A percentile compares a stretch with the other conserved stretches of the same genome.
These are phyloP conservation scores for Rosa persica DNA, from an alignment of 306 rosid genomes.

Conservation along the genomic window DNA sequence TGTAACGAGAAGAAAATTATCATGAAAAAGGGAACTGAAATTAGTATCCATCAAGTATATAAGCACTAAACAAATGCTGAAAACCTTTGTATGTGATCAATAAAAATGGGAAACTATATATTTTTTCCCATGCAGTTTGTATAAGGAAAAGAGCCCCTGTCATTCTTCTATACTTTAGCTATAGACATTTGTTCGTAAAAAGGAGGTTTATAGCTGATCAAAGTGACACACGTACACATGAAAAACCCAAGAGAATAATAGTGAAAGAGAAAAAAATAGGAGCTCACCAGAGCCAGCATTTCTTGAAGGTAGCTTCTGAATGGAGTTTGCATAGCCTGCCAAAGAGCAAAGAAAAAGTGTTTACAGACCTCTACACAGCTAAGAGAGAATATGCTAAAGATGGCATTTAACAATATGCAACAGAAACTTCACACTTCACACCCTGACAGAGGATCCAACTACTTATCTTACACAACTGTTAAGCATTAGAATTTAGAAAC, in stretches of 20 bases:
- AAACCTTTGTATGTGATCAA: neutral
- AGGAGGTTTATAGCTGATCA: neutral
- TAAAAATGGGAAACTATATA: neutral
- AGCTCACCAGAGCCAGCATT: constrained; percentile 72
- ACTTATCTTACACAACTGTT: neutral
- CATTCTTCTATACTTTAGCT: neutral
- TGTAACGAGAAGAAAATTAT: neutral
- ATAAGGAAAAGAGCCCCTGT: neutral
- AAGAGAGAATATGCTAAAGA: neutral
- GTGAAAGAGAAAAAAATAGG: neutral
- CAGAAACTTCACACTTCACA: neutral
- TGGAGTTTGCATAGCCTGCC: constrained; percentile 91
- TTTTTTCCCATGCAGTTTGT: neutral
- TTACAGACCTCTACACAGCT: neutral
- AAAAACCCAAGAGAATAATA: constrained; percentile 5
- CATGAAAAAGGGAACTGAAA: neutral
- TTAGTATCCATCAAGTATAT: neutral
- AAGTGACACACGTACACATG: neutral
- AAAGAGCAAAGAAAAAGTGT: neutral
- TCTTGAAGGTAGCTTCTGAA: constrained; percentile 94
- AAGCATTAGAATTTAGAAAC: neutral
- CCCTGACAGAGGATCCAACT: neutral
- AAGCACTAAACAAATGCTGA: neutral
- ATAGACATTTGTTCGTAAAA: neutral
- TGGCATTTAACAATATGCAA: neutral